Evolutionary conservation across 495 filamentous ascomycete genomes (phyloP), one percentile per base, ranked within the genome.

Genomic region (Talaromyces ruber): DNA sequence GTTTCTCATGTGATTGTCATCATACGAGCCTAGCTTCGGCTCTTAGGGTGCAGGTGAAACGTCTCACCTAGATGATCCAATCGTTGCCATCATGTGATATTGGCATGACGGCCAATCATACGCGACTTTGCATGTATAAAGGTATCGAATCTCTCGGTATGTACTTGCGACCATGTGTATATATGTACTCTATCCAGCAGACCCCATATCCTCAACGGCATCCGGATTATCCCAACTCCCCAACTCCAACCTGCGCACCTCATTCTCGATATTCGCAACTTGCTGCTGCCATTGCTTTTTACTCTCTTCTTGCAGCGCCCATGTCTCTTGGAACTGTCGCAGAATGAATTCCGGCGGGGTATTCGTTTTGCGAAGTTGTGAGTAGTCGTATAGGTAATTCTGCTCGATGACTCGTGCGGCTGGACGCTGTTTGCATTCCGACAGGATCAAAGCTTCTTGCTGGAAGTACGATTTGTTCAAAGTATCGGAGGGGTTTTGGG

Each of bases 351-450:
- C 71, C 39, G 84, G 84, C 64, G 96, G 75, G 43, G 78, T 65
- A 0, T 78, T 58, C 3, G 78, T 74, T 68, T 80, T 83, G 29
- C 64, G 73, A 21, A 76, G 82, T 16, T 70, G 71, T 52, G 72
- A 76, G 71, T 97, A 97, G 73, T 97, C 89, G 73, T 96, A 97
- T 0, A 91, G 76, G 3, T 93, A 88, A 55, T 91, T 84, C 65
- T 95, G 91, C 75, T 97, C 94, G 18, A 85, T 74, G 61, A 91
- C 89, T 39, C 86, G 74, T 24, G 92, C 92, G 2, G 91, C 89
- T n/a, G 86, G 80, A 16, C 94, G 82, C 67, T 86, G 86, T 65
- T 90, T 85, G 37, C 82, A 77, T 74, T 98, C 93, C 5, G 90
- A 95, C 14, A 97, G 71, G 26, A 97, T 83, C 61, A 85, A 72